Evolutionary conservation across 163 green algal genomes (phyloP), one percentile per base, ranked within the genome.

Genomic region (Chlorella variabilis): DNA sequence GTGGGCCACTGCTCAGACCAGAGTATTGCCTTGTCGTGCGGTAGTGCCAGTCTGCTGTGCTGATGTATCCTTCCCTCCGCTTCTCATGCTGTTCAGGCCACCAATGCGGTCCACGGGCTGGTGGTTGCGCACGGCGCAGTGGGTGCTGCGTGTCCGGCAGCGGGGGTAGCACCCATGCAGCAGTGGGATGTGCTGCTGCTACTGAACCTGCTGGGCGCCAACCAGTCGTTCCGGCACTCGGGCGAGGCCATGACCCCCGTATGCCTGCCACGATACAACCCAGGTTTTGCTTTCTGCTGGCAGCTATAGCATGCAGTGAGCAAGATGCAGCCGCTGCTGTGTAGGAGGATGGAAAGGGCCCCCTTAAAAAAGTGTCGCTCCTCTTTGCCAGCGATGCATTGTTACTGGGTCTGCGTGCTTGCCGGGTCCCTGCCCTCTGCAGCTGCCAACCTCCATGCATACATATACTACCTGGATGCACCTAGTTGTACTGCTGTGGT

Each of bases 151-250:
- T 76, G 67, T 17, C 20, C 78, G 18, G 84, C 84, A 39, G 58
- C 77, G 29, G 59, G 73, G 0, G 69, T 87, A 38, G 82, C 88
- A 4, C 59, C 83, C 1, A 75, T 94, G 31, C 74, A 92, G 56
- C 83, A 87, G n/a, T 89, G 89, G 76, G 94, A 97, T 69, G 45
- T 97, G 56, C 84, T 97, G 77, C 84, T 96, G 70, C 78, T 97
- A 9, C 59, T 87, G 56, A 97, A 96, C 85, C 93, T 96, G 36
- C 71, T 93, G n/a, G 80, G 56, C 6, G 91, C 86, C 71, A 94
- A 90, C 45, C 83, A 86, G 39, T 87, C 81, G 2, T 91, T 95
- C 27, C 86, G 91, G 78, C 77, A 78, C 23, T 73, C 77, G 25
- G 73, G 75, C 27, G 92, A 96, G 77, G 86, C 88, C 2, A 93